A percentile compares a stretch with the other conserved stretches of the same genome.
These are phyloP conservation scores for Anaeromyces robustus DNA, from an alignment of 192 early-diverging fungal genomes.

Conservation along the genomic window DNA sequence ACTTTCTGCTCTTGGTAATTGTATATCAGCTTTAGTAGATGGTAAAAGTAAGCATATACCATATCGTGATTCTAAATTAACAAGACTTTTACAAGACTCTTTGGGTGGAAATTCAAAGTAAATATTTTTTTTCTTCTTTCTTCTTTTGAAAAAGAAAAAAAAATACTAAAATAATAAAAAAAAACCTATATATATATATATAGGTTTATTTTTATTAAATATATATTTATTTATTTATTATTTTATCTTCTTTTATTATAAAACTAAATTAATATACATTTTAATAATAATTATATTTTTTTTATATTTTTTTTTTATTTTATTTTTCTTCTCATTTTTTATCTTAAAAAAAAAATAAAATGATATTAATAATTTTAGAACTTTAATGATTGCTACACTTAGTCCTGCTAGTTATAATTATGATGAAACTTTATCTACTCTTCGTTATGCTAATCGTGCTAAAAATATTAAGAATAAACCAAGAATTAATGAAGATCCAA, in stretches of 20 bases:
- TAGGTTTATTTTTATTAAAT: too few relatives aligned
- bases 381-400: conserved; percentile 48
- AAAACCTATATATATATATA: too few relatives aligned
- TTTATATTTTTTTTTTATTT: too few relatives aligned
- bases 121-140: too few relatives aligned
- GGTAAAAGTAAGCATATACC: conserved; percentile 42
- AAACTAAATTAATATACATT: too few relatives aligned
- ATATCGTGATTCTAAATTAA: conserved; percentile 47
- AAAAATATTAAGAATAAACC: conserved; percentile 55
- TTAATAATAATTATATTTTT: too few relatives aligned
- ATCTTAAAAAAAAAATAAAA: too few relatives aligned
- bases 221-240: too few relatives aligned
- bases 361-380: conserved; percentile 16
- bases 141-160: background rate
- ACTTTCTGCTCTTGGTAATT: conserved; percentile 43
- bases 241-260: too few relatives aligned
- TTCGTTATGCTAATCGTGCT: conserved; percentile 45
- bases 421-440: conserved; percentile 41
- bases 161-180: too few relatives aligned
- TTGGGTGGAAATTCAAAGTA: conserved; percentile 47
- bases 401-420: conserved; percentile 41
- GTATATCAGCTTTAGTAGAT: conserved; percentile 46
- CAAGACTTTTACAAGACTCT: conserved; percentile 42
- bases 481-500: conserved; percentile 48
- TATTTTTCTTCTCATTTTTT: too few relatives aligned